phyloP scores from a whole-genome alignment of 2,329 filamentous ascomycete genomes.

The Hortaea sp. region DNA sequence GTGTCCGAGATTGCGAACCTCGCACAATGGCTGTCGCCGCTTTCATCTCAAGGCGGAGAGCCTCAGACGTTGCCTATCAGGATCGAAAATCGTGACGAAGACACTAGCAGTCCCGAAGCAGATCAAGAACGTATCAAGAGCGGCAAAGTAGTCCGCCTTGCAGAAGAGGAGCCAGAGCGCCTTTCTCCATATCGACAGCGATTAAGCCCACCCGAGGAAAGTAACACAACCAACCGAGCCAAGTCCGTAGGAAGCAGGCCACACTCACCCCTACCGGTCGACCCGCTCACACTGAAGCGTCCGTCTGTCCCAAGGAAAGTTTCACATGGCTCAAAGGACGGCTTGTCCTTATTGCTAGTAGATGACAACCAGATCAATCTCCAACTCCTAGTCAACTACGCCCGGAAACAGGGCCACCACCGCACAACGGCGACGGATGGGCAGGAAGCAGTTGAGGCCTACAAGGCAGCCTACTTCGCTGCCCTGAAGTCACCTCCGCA shows the following conservation, averaged over 20 bases:
- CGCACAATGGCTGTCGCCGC: not conserved
- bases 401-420: slow-evolving; percentile 28
- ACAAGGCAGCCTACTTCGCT: slow-evolving; percentile 19
- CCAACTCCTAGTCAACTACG: slow-evolving; percentile 21
- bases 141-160: no score
- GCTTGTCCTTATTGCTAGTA: slow-evolving; percentile 21
- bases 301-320: not conserved
- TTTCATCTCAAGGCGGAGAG: not conserved
- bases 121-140: no score
- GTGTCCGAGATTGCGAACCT: slow-evolving; percentile 5
- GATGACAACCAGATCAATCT: slow-evolving; percentile 28
- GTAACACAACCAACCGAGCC: not conserved
- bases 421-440: slow-evolving; percentile 38
- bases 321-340: not conserved
- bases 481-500: slow-evolving; percentile 16
- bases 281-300: not conserved
- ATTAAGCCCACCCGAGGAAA: no score
- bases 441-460: slow-evolving; percentile 38
- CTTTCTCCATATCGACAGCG: no score
- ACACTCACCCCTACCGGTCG: slow-evolving; percentile 1
- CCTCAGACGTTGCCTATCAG: not conserved
- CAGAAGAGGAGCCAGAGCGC: no score
- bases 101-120: no score
- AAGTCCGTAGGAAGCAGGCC: slow-evolving; percentile 1
- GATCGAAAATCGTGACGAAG: not conserved